Conservation (phyloP, 148 eudicot species). For the Vaccinium darrowii region DNA sequence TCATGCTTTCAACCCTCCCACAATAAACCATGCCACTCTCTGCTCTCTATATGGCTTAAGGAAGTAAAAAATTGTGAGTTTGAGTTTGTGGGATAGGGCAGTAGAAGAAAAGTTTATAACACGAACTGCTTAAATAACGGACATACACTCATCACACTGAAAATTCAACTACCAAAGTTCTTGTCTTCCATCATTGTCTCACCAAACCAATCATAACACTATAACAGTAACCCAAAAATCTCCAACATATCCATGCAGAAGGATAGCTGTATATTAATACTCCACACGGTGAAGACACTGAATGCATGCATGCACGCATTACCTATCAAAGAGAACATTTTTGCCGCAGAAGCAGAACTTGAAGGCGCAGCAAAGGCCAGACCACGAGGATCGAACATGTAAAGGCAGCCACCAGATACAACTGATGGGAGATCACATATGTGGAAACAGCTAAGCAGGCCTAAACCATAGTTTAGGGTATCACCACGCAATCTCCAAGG, state of each 20-base stretch:
- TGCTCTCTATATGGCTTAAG: neutral
- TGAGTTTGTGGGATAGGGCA: neutral
- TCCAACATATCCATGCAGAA: neutral
- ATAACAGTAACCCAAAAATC: neutral
- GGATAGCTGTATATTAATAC: slow-evolving; percentile 2
- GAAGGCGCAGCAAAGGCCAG: slow-evolving; percentile 69
- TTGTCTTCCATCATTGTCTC: neutral
- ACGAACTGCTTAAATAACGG: neutral
- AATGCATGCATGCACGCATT: slow-evolving; percentile 15
- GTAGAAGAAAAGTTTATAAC: neutral
- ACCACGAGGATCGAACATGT: slow-evolving; percentile 94
- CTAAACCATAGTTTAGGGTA: slow-evolving; percentile 87
- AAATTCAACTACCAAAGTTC: neutral
- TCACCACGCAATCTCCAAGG: slow-evolving; percentile 93
- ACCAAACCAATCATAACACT: neutral
- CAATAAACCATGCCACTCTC: neutral
- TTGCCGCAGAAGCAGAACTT: slow-evolving; percentile 73
- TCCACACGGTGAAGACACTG: neutral
- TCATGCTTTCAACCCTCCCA: neutral
- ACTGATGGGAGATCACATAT: slow-evolving; percentile 84
- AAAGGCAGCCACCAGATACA: slow-evolving; percentile 80
- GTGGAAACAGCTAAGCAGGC: slow-evolving; percentile 73
- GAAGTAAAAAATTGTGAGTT: neutral
- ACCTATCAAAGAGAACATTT: slow-evolving; percentile 85
- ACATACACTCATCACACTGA: neutral